Evolutionary conservation across 805 yeast genomes (phyloP).

Genomic region (Dipodascopsis uninucleata): DNA sequence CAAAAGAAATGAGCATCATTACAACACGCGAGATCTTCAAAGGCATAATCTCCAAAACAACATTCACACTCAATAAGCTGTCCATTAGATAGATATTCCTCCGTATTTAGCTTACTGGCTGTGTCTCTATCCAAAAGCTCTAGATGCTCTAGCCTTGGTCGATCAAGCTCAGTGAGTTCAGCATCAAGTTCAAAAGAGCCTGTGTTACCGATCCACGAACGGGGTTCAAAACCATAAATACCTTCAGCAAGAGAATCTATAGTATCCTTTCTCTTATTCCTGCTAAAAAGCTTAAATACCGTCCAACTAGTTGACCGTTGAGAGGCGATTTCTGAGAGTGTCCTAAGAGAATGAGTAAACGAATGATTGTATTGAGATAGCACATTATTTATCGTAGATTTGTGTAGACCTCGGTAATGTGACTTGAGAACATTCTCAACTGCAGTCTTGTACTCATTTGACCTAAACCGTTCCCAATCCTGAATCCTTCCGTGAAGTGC

Average conservation of each 20-base stretch:
- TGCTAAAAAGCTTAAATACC: constrained; percentile 7
- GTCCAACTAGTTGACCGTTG: constrained; percentile 15
- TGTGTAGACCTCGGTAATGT: constrained; percentile 14
- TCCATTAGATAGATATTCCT: constrained; percentile 15
- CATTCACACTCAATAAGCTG: constrained; percentile 27
- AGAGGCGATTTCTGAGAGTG: constrained; percentile 12
- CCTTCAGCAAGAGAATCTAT: no score
- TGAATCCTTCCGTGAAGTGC: constrained; percentile 9
- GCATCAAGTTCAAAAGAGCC: constrained; percentile 21
- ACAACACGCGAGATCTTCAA: constrained; percentile 27
- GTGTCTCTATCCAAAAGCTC: constrained; percentile 6
- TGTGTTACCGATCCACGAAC: constrained; percentile 7
- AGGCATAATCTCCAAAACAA: constrained; percentile 26
- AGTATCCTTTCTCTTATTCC: neutral
- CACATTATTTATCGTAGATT: constrained; percentile 14
- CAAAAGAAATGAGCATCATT: constrained; percentile 24
- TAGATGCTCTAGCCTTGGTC: constrained; percentile 3
- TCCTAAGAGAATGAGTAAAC: constrained; percentile 13
- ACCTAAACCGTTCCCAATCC: constrained; percentile 20
- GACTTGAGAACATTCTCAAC: constrained; percentile 6
- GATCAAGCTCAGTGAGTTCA: constrained; percentile 10
- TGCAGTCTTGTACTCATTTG: constrained; percentile 18
- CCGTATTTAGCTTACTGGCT: constrained; percentile 19
- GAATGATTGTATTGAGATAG: constrained; percentile 18
- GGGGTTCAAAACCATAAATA: no score